A percentile compares a stretch with the other conserved stretches of the same genome.
phyloP scores from a whole-genome alignment of 2,329 filamentous ascomycete species.

The Beauveria pseudobassiana region DNA sequence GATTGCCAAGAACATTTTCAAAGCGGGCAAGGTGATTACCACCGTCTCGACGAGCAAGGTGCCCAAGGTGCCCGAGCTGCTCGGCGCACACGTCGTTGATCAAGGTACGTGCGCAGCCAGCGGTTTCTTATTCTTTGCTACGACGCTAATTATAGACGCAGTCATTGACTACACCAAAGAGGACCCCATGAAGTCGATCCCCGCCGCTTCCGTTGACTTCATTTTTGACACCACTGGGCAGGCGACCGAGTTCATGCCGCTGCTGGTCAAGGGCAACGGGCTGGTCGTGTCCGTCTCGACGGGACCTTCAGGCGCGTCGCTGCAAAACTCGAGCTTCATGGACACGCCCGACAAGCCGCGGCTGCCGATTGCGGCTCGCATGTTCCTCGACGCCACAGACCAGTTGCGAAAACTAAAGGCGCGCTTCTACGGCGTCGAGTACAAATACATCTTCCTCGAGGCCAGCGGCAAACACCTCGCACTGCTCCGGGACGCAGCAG shows the following conservation, averaged over 20 bases:
- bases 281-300: constrained; percentile 30
- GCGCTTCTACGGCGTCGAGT: constrained; percentile 27
- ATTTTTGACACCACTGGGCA: constrained; percentile 33
- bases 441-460: constrained; percentile 29
- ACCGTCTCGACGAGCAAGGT: constrained; percentile 37
- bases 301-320: constrained; percentile 26
- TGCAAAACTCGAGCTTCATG: constrained; percentile 25
- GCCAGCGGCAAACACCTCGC: constrained; percentile 23
- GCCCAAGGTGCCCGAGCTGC: constrained; percentile 25
- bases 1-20: constrained; percentile 36
- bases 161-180: constrained; percentile 20
- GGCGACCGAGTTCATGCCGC: constrained; percentile 26
- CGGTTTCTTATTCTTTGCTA: not conserved
- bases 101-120: constrained; percentile 16
- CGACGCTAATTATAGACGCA: constrained; percentile 5
- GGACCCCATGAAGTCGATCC: constrained; percentile 19
- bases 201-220: constrained; percentile 31
- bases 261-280: constrained; percentile 27
- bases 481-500: constrained; percentile 12
- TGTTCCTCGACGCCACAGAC: constrained; percentile 26
- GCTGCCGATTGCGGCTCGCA: constrained; percentile 18
- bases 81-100: constrained; percentile 32
- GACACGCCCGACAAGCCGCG: constrained; percentile 18
- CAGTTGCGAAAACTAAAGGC: constrained; percentile 22
- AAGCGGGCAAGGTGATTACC: constrained; percentile 36